Evolutionary conservation across 116 monocot genomes (phyloP).

Genomic region (Papilionanthe hybrid): DNA sequence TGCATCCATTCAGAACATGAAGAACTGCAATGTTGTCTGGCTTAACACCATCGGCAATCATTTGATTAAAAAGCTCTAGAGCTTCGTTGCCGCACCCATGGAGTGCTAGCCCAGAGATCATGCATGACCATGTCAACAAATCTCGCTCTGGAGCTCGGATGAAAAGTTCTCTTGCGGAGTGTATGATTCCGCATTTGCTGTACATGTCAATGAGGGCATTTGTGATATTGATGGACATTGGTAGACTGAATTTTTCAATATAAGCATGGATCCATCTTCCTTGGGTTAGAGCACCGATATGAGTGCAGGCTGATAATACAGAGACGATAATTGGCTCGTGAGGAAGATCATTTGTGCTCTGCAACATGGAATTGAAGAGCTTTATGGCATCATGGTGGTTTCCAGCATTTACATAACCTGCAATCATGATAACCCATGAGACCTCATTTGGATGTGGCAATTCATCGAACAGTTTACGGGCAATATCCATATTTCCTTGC

Average conservation of each 20-base stretch:
- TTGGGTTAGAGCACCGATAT: conserved; percentile 43
- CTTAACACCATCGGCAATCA: conserved; percentile 26
- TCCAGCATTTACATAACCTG: conserved; percentile 30
- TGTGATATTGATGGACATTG: conserved; percentile 18
- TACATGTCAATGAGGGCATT: conserved; percentile 66
- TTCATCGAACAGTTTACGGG: conserved; percentile 27
- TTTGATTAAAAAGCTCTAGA: conserved; percentile 23
- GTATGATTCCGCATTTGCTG: conserved; percentile 46
- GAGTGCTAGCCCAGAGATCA: conserved; percentile 56
- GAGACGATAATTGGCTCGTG: conserved; percentile 39
- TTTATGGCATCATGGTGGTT: conserved; percentile 34
- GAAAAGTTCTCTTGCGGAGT: conserved; percentile 46
- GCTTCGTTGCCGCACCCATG: conserved; percentile 40
- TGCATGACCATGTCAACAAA: conserved; percentile 49
- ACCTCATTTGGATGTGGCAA: conserved; percentile 38
- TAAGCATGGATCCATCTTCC: conserved; percentile 62
- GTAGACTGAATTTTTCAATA: conserved; percentile 20
- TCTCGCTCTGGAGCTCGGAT: conserved; percentile 13
- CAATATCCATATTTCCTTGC: conserved; percentile 15
- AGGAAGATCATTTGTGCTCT: conserved; percentile 14
- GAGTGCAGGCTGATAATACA: conserved; percentile 49
- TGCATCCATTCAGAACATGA: conserved; percentile 52
- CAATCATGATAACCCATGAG: conserved; percentile 54
- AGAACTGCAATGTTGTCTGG: conserved; percentile 45
- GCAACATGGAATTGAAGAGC: conserved; percentile 35